A percentile compares a stretch with the other conserved stretches of the same genome.
These are phyloP conservation scores for Forsythia suspensa DNA, from an alignment of 257 asterid genomes.

Conservation along the genomic window DNA sequence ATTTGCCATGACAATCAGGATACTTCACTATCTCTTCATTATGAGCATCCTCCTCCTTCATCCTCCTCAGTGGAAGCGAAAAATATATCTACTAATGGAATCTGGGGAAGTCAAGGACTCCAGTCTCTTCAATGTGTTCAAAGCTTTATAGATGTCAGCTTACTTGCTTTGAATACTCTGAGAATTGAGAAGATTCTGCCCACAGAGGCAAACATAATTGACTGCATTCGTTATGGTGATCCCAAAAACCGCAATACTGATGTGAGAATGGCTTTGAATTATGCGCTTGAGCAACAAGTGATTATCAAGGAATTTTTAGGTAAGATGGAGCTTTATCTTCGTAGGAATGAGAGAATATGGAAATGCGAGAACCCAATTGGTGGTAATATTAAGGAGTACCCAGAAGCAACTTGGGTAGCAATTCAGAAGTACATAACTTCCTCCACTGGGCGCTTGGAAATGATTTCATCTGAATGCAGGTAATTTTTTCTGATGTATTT, in stretches of 20 bases:
- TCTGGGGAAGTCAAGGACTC: slow-evolving; percentile 21
- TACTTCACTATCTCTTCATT: not conserved
- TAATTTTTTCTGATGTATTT: slow-evolving; percentile 9
- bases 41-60: slow-evolving; percentile 6
- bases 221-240: slow-evolving; percentile 55
- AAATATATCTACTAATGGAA: slow-evolving; percentile 7
- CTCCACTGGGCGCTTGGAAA: slow-evolving; percentile 38
- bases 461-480: slow-evolving; percentile 58
- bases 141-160: slow-evolving; percentile 37
- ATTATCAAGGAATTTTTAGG: slow-evolving; percentile 36
- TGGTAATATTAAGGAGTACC: slow-evolving; percentile 30
- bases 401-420: slow-evolving; percentile 37
- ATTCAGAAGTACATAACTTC: slow-evolving; percentile 42
- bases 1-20: slow-evolving; percentile 9
- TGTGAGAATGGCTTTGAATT: slow-evolving; percentile 41
- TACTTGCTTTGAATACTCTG: slow-evolving; percentile 44
- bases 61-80: slow-evolving; percentile 9
- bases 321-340: slow-evolving; percentile 37
- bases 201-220: slow-evolving; percentile 42
- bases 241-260: slow-evolving; percentile 35
- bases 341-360: slow-evolving; percentile 45
- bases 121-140: slow-evolving; percentile 25
- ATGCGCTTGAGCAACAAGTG: slow-evolving; percentile 42
- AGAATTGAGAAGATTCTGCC: slow-evolving; percentile 52
- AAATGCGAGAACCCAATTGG: slow-evolving; percentile 48